These are phyloP conservation scores for Phytopythium oedochilum DNA, from an alignment of 352 stramenopile genomes.

Conservation along the genomic window DNA sequence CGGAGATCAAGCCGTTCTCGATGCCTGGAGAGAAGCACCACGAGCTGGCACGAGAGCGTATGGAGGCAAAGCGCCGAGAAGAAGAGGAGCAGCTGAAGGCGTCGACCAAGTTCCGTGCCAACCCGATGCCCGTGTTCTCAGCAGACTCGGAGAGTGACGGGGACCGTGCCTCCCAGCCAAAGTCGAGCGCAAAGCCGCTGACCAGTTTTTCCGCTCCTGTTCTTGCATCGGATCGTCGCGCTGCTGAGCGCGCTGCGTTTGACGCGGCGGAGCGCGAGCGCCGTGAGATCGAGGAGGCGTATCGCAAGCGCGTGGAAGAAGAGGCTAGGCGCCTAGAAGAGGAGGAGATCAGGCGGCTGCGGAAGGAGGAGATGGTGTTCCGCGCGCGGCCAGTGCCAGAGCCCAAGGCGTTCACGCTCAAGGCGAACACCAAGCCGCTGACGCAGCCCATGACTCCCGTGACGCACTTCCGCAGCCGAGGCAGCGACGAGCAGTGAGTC, in stretches of 20 bases:
- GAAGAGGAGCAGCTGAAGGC: constrained; percentile 47
- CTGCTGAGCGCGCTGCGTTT: constrained; percentile 57
- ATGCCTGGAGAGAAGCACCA: constrained; percentile 48
- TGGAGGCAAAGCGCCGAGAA: constrained; percentile 51
- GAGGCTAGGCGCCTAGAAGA: constrained; percentile 47
- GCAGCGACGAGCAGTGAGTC: constrained; percentile 4
- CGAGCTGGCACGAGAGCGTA: constrained; percentile 50
- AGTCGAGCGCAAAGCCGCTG: constrained; percentile 28
- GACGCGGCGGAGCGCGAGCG: constrained; percentile 68
- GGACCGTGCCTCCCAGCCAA: constrained; percentile 17
- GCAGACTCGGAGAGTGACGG: constrained; percentile 10
- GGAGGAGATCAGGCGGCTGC: constrained; percentile 65
- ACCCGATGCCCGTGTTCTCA: constrained; percentile 53
- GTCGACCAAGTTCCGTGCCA: constrained; percentile 47
- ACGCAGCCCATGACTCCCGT: constrained; percentile 31
- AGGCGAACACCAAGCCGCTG: constrained; percentile 40
- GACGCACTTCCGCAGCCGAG: constrained; percentile 14
- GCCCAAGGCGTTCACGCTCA: constrained; percentile 40
- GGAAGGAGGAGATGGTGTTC: constrained; percentile 71
- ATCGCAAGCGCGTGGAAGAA: constrained; percentile 44
- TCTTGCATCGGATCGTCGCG: constrained; percentile 56
- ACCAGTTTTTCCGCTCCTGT: constrained; percentile 48
- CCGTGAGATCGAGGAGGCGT: constrained; percentile 53
- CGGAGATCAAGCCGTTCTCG: constrained; percentile 61
- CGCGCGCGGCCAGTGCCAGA: constrained; percentile 57